phyloP scores from a whole-genome alignment of 2,329 filamentous ascomycete species.

The Ophidiomyces ophidiicola region DNA sequence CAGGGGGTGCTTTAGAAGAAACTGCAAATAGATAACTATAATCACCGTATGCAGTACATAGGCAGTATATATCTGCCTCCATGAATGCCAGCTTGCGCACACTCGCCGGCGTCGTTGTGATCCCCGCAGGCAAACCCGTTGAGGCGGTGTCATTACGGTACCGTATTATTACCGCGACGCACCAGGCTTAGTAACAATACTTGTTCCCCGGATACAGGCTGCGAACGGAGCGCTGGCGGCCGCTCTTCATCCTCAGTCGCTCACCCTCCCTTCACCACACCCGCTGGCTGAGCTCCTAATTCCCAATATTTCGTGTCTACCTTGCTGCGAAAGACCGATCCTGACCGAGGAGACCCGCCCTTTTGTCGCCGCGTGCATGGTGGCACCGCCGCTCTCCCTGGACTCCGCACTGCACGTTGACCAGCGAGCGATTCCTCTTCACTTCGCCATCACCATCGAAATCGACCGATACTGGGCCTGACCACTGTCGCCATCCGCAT shows the following conservation, averaged over 20 bases:
- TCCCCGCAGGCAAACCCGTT: too few relatives aligned
- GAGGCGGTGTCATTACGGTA: constrained; percentile 5
- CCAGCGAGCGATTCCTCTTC: constrained; percentile 1
- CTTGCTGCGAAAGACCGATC: neutral
- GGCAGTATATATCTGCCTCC: too few relatives aligned
- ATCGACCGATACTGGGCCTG: neutral
- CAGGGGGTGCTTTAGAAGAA: too few relatives aligned
- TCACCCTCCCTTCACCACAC: constrained; percentile 1
- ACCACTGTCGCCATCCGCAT: neutral
- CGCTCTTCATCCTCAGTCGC: constrained; percentile 4
- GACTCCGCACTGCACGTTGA: constrained; percentile 7
- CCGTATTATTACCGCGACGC: constrained; percentile 4
- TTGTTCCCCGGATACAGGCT: constrained; percentile 7
- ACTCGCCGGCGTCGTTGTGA: too few relatives aligned
- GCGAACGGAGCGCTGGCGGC: neutral
- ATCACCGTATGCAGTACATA: too few relatives aligned
- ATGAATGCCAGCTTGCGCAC: too few relatives aligned
- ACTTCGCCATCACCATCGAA: constrained; percentile 4
- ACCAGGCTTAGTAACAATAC: constrained; percentile 3
- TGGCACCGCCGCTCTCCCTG: neutral
- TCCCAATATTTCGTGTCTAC: neutral
- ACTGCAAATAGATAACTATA: too few relatives aligned
- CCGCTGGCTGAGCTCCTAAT: constrained; percentile 6
- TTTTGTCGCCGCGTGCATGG: constrained; percentile 2
- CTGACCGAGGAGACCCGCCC: neutral